A percentile compares a stretch with the other conserved stretches of the same genome.
Conservation (phyloP, 495 filamentous ascomycete genomes). For the Diplogelasinospora grovesii region DNA sequence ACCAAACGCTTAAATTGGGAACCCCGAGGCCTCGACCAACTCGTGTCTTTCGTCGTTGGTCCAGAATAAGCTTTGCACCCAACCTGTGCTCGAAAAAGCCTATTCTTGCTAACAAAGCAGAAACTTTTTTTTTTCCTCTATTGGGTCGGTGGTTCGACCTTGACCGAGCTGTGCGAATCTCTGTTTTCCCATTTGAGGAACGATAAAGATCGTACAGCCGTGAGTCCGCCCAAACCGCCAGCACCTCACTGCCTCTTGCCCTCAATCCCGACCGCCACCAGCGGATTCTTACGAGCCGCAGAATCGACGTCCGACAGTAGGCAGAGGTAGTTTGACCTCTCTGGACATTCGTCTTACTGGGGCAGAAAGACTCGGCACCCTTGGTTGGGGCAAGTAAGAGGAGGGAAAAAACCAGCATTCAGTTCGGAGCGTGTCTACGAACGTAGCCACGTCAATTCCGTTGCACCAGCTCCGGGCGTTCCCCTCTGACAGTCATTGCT, state of each 20-base stretch:
- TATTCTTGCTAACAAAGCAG: too few species aligned
- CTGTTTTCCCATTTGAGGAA: too few species aligned
- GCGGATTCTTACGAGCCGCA: too few species aligned
- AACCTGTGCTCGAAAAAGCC: too few species aligned
- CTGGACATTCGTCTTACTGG: constrained; percentile 24
- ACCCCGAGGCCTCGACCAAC: neutral
- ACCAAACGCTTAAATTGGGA: neutral
- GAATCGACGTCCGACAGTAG: too few species aligned
- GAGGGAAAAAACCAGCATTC: constrained; percentile 2
- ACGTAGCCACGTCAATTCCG: constrained; percentile 7
- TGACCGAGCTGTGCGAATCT: too few species aligned
- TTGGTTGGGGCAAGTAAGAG: constrained; percentile 9
- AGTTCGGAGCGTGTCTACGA: neutral
- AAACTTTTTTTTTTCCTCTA: too few species aligned
- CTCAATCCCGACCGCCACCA: constrained; percentile 6
- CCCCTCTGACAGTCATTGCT: neutral
- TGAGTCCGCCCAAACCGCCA: neutral
- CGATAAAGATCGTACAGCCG: too few species aligned
- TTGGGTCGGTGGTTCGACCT: too few species aligned
- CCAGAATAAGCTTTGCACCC: too few species aligned
- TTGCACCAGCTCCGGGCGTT: neutral
- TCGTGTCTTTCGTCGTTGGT: too few species aligned
- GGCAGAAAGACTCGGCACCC: constrained; percentile 7
- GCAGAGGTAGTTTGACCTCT: constrained; percentile 24
- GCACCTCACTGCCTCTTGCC: constrained; percentile 5